Evolutionary conservation across 345 rosid genomes (phyloP), one percentile per base, ranked within the genome.

Genomic region (Balakata baccata): DNA sequence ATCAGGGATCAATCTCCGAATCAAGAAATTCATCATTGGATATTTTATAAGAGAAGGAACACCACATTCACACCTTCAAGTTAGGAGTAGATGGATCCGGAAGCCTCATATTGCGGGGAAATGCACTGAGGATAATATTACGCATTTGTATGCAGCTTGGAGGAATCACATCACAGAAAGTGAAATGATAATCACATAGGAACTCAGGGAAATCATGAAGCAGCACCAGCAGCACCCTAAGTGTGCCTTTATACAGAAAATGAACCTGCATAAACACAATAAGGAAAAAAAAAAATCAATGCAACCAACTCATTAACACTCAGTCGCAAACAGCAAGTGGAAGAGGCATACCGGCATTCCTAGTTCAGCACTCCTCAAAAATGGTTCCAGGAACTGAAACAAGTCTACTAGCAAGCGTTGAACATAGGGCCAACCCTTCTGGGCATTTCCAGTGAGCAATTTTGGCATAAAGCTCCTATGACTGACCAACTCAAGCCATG

Each of bases 91-190:
- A 91, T 66, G 98, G 98, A 84, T 95, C 99, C 0, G 97, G 98
- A 60, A 95, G 89, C 90, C 97, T 91, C 98, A 92, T 92, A 84
- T 87, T 92, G 72, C 87, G 89, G 1, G 99, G 99, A 77, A 92
- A 95, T 50, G 97, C 96, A 81, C 98, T 91, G 56, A 95, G 96
- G 72, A 95, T 88, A 61, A 95, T 91, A 78, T 95, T 93, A 41
- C 99, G 94, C 97, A 95, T 91, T 80, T 95, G 99, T 77, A 95
- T 90, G 89, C 97, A 95, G 83, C 97, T 95, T 60, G 98, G 92
- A 76, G 99, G 99, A 80, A 95, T 92, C 84, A 95, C 96, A 82
- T 95, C 97, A 82, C 98, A 95, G 79, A 92, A 95, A 41, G 93
- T 89, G 82, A 95, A 91, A 87, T 95, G 98, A 86, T 88, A 95